These are phyloP conservation scores for Colletotrichum cordylinicola DNA, from an alignment of 2,329 filamentous ascomycete genomes.

Conservation along the genomic window DNA sequence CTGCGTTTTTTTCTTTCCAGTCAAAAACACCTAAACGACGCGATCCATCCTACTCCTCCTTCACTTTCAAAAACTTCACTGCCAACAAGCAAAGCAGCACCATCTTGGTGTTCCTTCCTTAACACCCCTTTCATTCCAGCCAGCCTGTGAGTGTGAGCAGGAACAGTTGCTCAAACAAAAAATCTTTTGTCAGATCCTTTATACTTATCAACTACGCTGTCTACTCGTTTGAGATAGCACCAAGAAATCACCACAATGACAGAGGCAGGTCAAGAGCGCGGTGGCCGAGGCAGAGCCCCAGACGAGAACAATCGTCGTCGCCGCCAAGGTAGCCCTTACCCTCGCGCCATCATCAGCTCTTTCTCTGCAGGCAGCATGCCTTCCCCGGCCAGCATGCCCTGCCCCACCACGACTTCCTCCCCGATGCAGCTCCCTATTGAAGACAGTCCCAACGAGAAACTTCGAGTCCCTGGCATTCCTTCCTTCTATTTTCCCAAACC, in stretches of 20 bases:
- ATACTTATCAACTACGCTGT: background rate
- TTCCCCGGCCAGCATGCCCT: background rate
- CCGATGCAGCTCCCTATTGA: background rate
- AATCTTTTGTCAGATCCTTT: background rate
- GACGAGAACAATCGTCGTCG: background rate
- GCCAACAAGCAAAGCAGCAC: background rate
- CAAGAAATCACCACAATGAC: background rate
- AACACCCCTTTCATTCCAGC: background rate
- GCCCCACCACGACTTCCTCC: background rate
- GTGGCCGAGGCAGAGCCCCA: background rate
- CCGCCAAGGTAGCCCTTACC: background rate
- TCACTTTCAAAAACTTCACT: background rate
- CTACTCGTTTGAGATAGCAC: background rate
- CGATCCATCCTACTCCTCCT: background rate
- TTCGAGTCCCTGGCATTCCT: background rate
- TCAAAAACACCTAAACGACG: background rate
- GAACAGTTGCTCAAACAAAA: background rate
- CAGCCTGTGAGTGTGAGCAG: background rate
- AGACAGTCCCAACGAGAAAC: background rate
- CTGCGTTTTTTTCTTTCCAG: background rate
- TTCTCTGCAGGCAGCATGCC: background rate
- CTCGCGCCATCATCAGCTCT: background rate
- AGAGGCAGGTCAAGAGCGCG: background rate
- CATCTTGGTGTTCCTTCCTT: background rate
- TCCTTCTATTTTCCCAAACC: background rate